These are phyloP conservation scores for Phytopythium montanum DNA, from an alignment of 352 stramenopile genomes.

Conservation along the genomic window DNA sequence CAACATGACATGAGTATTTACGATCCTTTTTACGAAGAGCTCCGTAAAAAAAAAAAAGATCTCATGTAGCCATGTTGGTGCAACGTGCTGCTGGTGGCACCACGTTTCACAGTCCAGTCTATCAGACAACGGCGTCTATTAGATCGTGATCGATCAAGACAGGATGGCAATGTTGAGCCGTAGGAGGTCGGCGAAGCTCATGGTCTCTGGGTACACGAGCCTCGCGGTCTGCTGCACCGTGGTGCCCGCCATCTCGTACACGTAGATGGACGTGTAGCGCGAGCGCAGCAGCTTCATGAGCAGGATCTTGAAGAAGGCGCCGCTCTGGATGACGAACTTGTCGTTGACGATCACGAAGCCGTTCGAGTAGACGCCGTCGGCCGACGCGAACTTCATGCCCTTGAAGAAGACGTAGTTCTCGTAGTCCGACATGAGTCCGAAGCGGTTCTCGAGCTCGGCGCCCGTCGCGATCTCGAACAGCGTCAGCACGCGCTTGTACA, in stretches of 20 bases:
- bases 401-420: conserved; percentile 37
- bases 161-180: conserved; percentile 23
- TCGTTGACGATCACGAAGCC: conserved; percentile 35
- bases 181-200: conserved; percentile 15
- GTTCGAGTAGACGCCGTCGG: conserved; percentile 27
- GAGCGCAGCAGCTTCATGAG: conserved; percentile 18
- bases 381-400: conserved; percentile 30
- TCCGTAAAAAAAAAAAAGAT: too few species aligned
- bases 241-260: conserved; percentile 26
- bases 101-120: too few species aligned
- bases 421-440: conserved; percentile 39
- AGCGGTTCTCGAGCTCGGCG: conserved; percentile 16
- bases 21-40: too few species aligned
- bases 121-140: too few species aligned
- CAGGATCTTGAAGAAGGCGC: conserved; percentile 22
- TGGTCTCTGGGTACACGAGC: conserved; percentile 26
- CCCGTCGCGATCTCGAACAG: conserved; percentile 28
- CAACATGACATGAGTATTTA: too few species aligned
- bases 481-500: conserved; percentile 17
- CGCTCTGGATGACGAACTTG: conserved; percentile 24
- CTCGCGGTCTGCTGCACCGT: conserved; percentile 29
- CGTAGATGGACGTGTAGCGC: conserved; percentile 21
- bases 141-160: too few species aligned
- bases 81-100: too few species aligned
- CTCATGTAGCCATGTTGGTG: too few species aligned